phyloP scores from a whole-genome alignment of 805 yeast genomes.

The Saccharomycopsis fermentans region DNA sequence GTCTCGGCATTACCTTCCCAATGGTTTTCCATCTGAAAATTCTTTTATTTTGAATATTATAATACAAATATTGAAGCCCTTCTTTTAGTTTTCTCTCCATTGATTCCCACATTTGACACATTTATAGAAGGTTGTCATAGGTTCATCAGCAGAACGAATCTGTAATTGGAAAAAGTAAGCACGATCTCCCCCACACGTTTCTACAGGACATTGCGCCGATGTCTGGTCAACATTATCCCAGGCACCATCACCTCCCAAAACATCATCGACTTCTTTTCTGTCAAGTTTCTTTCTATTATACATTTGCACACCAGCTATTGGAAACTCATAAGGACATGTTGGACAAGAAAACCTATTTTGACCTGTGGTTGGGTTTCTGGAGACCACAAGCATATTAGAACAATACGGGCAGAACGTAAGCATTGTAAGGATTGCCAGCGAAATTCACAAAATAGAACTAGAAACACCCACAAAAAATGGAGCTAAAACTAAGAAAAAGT shows the following conservation, averaged over 20 bases:
- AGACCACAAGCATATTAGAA: slow-evolving; percentile 75
- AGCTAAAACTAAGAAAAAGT: too few species aligned
- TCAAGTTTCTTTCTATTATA: slow-evolving; percentile 77
- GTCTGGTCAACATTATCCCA: slow-evolving; percentile 99
- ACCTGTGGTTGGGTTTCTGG: slow-evolving; percentile 46
- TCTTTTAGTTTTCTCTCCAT: slow-evolving; percentile 81
- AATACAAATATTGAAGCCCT: neutral
- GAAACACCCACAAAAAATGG: too few species aligned
- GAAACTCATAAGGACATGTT: slow-evolving; percentile 93
- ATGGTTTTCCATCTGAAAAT: neutral
- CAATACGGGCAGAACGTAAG: slow-evolving; percentile 92
- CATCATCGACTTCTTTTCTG: slow-evolving; percentile 90
- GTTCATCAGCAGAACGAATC: slow-evolving; percentile 97
- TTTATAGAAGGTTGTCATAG: slow-evolving; percentile 96
- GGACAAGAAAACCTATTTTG: slow-evolving; percentile 73
- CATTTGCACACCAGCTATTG: slow-evolving; percentile 72
- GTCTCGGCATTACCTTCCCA: neutral
- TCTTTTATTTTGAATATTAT: neutral
- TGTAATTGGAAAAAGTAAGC: slow-evolving; percentile 97
- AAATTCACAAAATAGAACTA: too few species aligned
- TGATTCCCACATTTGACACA: slow-evolving; percentile 89
- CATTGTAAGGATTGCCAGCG: slow-evolving; percentile 36
- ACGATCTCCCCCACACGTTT: slow-evolving; percentile 73
- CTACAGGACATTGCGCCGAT: slow-evolving; percentile 82
- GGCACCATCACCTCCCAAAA: slow-evolving; percentile 91